Base-by-base conservation (phyloP, 1,284 basidiomycete genomes). In the Meira nashicola region DNA sequence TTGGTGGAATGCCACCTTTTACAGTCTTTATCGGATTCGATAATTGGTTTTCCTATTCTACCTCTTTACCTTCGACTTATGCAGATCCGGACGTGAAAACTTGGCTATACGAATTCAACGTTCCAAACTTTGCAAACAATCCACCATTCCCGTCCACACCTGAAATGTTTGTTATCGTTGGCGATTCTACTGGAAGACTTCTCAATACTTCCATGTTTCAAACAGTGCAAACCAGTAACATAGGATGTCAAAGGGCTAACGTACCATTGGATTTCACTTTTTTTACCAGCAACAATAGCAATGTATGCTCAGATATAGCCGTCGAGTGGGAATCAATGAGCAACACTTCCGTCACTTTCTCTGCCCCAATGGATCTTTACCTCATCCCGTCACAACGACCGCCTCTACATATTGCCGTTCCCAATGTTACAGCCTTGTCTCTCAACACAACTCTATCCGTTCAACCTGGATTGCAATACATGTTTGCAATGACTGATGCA, bases 201-300 rank as follows among this genome's bases (percentile, higher is more conserved):
- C 52, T 67, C 63, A 73, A 73, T 48, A 68, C 70, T 2, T 68
- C 66, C 33, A 38, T 39, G 54, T 62, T 71, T 43, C 33, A 63
- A 3, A 54, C 41, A n/a, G 62, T 59, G 11, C 47, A 46, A 49
- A 28, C 52, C 12, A 37, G 11, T 25, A 58, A 59, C 12, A 55
- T 49, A 5, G 54, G 58, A 9, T 69, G 69, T 54, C 33, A 60
- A 2, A 5, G 53, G 2, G 62, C 60, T 19, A 11, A 40, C 15
- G 47, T 46, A 53, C n/a, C 55, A 15, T 17, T 40, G 11, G 55
- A 58, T 17, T 69, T 67, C 43, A 58, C 39, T 46, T 69, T 67
- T 21, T 67, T 60, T 41, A 66, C 41, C 4, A 43, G 53, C 44
- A 17, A 33, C 3, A 23, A 43, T 39, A 55, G 62, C 43, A 46